Percentiles rank a stretch among this genome's conserved stretches.
These are phyloP conservation scores for Peronospora destructor DNA, from an alignment of 352 stramenopile species.

Conservation along the genomic window DNA sequence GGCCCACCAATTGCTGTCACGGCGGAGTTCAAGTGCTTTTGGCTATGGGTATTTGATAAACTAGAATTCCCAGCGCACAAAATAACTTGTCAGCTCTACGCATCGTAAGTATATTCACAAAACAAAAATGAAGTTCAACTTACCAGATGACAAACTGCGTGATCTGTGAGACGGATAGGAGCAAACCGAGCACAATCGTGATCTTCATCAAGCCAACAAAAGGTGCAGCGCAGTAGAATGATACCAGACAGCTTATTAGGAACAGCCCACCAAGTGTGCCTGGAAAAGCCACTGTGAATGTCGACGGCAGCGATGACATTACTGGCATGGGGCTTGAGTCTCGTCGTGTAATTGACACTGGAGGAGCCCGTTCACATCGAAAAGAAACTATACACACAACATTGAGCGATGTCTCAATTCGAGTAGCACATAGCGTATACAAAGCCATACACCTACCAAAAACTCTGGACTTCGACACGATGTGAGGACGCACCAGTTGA, in stretches of 20 bases:
- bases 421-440: background rate
- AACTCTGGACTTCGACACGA: conserved; percentile 53
- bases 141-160: conserved; percentile 59
- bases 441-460: conserved; percentile 28
- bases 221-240: conserved; percentile 59
- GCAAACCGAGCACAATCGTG: conserved; percentile 72
- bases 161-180: conserved; percentile 74
- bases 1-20: conserved; percentile 13
- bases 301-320: conserved; percentile 39
- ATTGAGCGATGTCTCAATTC: conserved; percentile 4
- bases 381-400: conserved; percentile 37
- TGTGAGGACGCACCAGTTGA: conserved; percentile 41
- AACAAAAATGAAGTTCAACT: conserved; percentile 1
- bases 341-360: conserved; percentile 33
- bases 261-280: conserved; percentile 63
- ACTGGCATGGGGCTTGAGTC: conserved; percentile 35
- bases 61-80: conserved; percentile 12
- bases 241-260: conserved; percentile 66
- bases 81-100: conserved; percentile 6
- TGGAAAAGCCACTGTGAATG: conserved; percentile 61
- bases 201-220: conserved; percentile 84
- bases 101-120: background rate
- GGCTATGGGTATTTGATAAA: conserved; percentile 28
- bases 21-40: conserved; percentile 16
- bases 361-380: conserved; percentile 34